A percentile compares a stretch with the other conserved stretches of the same genome.
phyloP scores from a whole-genome alignment of 1,284 basidiomycete genomes.

The Cutaneotrichosporon arboriforme region DNA sequence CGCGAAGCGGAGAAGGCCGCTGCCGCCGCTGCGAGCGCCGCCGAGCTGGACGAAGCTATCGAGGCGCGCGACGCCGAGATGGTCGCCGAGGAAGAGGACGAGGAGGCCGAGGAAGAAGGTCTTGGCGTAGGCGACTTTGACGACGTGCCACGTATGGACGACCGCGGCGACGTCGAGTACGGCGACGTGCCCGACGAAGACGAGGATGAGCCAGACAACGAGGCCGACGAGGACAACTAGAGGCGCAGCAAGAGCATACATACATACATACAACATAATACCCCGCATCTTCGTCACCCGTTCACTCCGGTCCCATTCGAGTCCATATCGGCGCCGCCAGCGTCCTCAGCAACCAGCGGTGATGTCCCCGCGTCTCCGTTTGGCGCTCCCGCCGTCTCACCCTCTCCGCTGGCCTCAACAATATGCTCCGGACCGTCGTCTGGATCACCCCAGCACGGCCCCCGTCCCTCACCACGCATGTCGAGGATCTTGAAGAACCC shows the following conservation, averaged over 20 bases:
- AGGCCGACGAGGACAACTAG: constrained; percentile 18
- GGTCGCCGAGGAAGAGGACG: constrained; percentile 16
- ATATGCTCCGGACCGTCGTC: not conserved
- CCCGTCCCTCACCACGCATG: constrained; percentile 64
- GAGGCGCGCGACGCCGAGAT: constrained; percentile 1
- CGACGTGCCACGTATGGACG: constrained; percentile 27
- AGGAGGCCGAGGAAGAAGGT: constrained; percentile 19
- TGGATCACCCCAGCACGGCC: constrained; percentile 37
- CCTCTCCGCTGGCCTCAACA: not conserved
- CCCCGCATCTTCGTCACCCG: not conserved
- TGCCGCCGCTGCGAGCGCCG: constrained; percentile 19
- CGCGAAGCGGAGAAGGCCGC: constrained; percentile 19
- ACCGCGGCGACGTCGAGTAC: constrained; percentile 36
- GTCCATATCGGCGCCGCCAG: not conserved
- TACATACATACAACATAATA: not conserved
- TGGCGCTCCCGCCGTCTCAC: not conserved
- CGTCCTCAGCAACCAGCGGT: not conserved
- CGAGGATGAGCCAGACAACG: constrained; percentile 40
- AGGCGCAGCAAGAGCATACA: not conserved
- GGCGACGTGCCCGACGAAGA: constrained; percentile 31
- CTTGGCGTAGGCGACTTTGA: constrained; percentile 26
- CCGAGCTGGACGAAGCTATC: constrained; percentile 12
- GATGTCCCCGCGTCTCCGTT: too few relatives aligned
- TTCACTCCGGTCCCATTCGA: not conserved
- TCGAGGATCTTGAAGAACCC: constrained; percentile 75